phyloP scores from a whole-genome alignment of 2,329 filamentous ascomycete species.

The Fusarium pseudocircinatum region DNA sequence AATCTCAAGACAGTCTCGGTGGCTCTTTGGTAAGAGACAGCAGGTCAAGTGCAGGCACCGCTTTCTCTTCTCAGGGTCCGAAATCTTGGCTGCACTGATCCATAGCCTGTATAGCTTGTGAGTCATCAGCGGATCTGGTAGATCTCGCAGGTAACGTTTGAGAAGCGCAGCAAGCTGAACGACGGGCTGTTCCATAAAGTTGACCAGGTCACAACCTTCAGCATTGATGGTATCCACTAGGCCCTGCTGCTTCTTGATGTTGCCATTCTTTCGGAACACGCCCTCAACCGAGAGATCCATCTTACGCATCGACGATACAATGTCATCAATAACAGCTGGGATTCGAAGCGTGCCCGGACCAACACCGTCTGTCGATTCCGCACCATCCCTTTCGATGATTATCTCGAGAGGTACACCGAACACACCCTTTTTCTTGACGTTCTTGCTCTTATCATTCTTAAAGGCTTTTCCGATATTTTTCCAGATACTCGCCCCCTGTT shows the following conservation, averaged over 20 bases:
- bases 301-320: constrained; percentile 92
- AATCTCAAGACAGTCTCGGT: constrained; percentile 94
- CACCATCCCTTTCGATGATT: constrained; percentile 91
- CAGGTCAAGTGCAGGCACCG: constrained; percentile 90
- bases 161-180: constrained; percentile 93
- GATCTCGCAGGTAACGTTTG: constrained; percentile 93
- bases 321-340: constrained; percentile 93
- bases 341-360: constrained; percentile 91
- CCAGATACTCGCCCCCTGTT: constrained; percentile 86
- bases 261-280: constrained; percentile 98
- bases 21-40: constrained; percentile 89
- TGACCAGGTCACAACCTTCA: constrained; percentile 84
- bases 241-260: constrained; percentile 92
- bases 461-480: constrained; percentile 98
- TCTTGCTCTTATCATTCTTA: constrained; percentile 82
- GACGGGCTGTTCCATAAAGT: constrained; percentile 87
- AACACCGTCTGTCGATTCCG: constrained; percentile 97
- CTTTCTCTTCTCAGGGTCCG: constrained; percentile 81
- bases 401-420: constrained; percentile 91
- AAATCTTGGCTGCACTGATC: constrained; percentile 88
- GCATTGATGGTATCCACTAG: constrained; percentile 86
- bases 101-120: constrained; percentile 94
- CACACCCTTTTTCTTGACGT: constrained; percentile 88
- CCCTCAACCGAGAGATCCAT: constrained; percentile 99
- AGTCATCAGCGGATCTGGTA: constrained; percentile 93